Evolutionary conservation across 495 filamentous ascomycete genomes (phyloP).

Genomic region (Xylona heveae): DNA sequence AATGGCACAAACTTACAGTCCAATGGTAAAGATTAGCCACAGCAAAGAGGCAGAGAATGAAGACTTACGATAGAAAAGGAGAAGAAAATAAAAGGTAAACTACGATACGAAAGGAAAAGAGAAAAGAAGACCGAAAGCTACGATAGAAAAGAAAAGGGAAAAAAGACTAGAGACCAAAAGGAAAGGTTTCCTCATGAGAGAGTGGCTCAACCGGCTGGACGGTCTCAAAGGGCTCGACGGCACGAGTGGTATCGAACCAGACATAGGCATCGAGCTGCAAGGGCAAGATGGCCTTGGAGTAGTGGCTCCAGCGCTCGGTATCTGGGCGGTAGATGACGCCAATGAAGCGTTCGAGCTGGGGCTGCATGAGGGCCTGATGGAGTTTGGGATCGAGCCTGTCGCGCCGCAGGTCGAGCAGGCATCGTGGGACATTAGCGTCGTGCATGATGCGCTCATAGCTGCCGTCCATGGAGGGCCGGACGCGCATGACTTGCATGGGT

Average conservation of each 20-base stretch:
- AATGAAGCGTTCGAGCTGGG: slow-evolving; percentile 30
- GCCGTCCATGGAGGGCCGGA: slow-evolving; percentile 20
- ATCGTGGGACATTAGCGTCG: slow-evolving; percentile 22
- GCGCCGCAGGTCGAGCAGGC: slow-evolving; percentile 27
- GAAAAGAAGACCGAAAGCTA: too few relatives aligned
- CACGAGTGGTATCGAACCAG: slow-evolving; percentile 32
- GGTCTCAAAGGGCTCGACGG: slow-evolving; percentile 27
- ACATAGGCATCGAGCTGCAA: slow-evolving; percentile 34
- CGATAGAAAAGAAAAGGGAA: too few relatives aligned
- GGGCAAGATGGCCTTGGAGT: slow-evolving; percentile 28
- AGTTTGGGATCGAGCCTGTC: slow-evolving; percentile 17
- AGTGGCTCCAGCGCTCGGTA: slow-evolving; percentile 31
- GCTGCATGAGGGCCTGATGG: slow-evolving; percentile 18
- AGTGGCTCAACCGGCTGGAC: slow-evolving; percentile 26
- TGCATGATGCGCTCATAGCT: slow-evolving; percentile 26
- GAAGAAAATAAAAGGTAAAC: too few relatives aligned
- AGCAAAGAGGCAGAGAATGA: too few relatives aligned
- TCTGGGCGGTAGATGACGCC: slow-evolving; percentile 37
- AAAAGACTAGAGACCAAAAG: slow-evolving; percentile 33
- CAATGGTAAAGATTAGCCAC: too few relatives aligned
- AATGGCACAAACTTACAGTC: too few relatives aligned
- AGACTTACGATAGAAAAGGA: too few relatives aligned
- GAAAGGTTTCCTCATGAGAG: slow-evolving; percentile 31
- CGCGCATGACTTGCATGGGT: slow-evolving; percentile 31
- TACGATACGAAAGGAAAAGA: too few relatives aligned